Base-by-base conservation (phyloP, 331 rosid species). In the Acacia concinna region DNA sequence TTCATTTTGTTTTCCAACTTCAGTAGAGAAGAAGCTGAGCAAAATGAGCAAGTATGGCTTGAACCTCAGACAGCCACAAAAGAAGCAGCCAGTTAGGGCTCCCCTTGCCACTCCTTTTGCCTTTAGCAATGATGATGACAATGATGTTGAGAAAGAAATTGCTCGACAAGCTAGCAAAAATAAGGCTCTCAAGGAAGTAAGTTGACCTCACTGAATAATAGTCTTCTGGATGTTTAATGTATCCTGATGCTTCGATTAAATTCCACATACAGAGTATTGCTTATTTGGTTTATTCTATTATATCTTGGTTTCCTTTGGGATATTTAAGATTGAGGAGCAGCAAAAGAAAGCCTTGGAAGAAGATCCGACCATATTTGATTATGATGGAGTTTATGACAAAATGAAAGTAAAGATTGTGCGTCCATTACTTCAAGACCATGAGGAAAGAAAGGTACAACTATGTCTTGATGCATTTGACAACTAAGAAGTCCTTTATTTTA, bases 371-470 rank as follows among this genome's bases (percentile, higher is more conserved):
- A 73, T 89, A 38, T 93, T 96, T 68, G 97, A 93, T 80, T 96
- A 96, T 67, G 99, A 96, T 68, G 97, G 91, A 75, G 93, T 96
- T 74, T 96, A 96, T 62, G 99, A 93, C 63, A 85, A 93, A 73
- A 91, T 96, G 99, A 96, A 96, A 79, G 84, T 88, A 72, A 89
- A 89, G 82, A 86, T 74, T n/a, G 51, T 86, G 17, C 96, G 82
- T 66, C 97, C 98, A 60, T 60, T 80, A 51, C 83, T 73, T 1
- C 92, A 89, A 79, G 99, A 96, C 35, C 93, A 84, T 18, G 87
- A 88, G 83, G 94, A 88, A 83, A 89, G 93, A 84, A 93, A 85
- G 90, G 97, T 93, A 81, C 3, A 31, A 7, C 43, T 70, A 6
- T 78, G 37, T 40, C 20, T 79, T 73, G 8, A 52, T 52, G 32